A percentile compares a stretch with the other conserved stretches of the same genome.
phyloP scores from a whole-genome alignment of 768 basidiomycete species.

The Podaxis sp. region DNA sequence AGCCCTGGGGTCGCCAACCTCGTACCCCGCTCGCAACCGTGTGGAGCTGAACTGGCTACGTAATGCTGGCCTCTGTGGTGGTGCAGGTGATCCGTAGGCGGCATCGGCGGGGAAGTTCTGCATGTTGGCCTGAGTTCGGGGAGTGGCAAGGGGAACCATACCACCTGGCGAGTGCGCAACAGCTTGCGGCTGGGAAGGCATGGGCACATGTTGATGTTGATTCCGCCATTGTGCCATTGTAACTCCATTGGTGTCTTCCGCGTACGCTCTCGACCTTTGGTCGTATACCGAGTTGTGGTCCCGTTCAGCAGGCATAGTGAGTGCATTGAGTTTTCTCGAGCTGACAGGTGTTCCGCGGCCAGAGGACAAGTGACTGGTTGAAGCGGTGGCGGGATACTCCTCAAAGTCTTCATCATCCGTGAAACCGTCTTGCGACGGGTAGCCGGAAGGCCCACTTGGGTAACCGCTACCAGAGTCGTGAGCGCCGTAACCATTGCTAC shows the following conservation, averaged over 20 bases:
- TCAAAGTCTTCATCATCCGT: constrained; percentile 72
- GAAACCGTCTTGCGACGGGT: constrained; percentile 58
- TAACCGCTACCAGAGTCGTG: constrained; percentile 4
- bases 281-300: constrained; percentile 44
- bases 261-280: constrained; percentile 55
- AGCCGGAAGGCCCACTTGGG: constrained; percentile 43
- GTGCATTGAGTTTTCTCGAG: constrained; percentile 46
- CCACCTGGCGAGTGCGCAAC: constrained; percentile 22
- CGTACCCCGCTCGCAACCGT: constrained; percentile 50
- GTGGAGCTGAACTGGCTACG: constrained; percentile 72
- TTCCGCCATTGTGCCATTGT: constrained; percentile 62
- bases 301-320: constrained; percentile 56
- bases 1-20: constrained; percentile 19
- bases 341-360: constrained; percentile 75
- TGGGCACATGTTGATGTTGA: constrained; percentile 17
- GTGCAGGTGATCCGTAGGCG: constrained; percentile 30
- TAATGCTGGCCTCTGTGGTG: constrained; percentile 38
- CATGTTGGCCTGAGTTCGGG: constrained; percentile 43
- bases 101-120: constrained; percentile 43
- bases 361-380: constrained; percentile 38
- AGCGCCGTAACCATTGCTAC: not conserved
- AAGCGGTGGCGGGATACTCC: constrained; percentile 55
- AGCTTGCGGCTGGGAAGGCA: constrained; percentile 28
- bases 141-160: constrained; percentile 35
- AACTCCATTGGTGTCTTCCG: constrained; percentile 63